A percentile compares a stretch with the other conserved stretches of the same genome.
Conservation (phyloP, 306 rosid genomes). For the Prunus dulcis region DNA sequence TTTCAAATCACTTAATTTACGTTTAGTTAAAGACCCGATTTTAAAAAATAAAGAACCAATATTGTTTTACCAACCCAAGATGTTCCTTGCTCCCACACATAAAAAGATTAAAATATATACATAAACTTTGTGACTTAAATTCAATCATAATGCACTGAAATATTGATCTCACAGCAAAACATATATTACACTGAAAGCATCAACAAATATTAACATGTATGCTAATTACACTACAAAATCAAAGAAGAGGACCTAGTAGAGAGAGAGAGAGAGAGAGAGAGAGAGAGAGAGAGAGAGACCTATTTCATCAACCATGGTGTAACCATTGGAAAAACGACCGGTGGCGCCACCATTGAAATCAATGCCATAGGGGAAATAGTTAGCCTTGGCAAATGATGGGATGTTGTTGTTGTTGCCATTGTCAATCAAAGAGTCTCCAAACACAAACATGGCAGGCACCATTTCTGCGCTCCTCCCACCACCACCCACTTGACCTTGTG, state of each 20-base stretch:
- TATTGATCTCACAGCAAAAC: too few relatives aligned
- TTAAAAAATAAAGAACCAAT: too few relatives aligned
- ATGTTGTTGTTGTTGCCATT: slow-evolving; percentile 89
- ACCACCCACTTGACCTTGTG: not conserved
- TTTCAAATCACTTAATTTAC: not conserved
- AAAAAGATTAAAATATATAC: not conserved
- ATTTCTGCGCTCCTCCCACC: slow-evolving; percentile 25
- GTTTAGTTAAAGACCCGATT: not conserved
- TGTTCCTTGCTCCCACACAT: not conserved
- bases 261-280: slow-evolving; percentile 6
- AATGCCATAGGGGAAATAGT: slow-evolving; percentile 86
- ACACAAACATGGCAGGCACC: slow-evolving; percentile 93
- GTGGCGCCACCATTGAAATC: slow-evolving; percentile 88
- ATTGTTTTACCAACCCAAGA: not conserved
- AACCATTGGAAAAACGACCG: slow-evolving; percentile 91
- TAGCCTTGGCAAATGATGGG: slow-evolving; percentile 87
- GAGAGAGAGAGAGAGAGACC: slow-evolving; percentile 24
- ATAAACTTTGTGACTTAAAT: too few relatives aligned
- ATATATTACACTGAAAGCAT: too few relatives aligned
- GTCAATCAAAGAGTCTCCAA: slow-evolving; percentile 92
- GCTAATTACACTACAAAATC: not conserved
- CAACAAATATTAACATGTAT: too few relatives aligned
- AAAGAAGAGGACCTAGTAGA: not conserved
- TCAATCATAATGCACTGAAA: too few relatives aligned
- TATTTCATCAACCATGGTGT: slow-evolving; percentile 81